Evolutionary conservation across 2,329 filamentous ascomycete species (phyloP).

Genomic region (Exophiala dermatitidis): DNA sequence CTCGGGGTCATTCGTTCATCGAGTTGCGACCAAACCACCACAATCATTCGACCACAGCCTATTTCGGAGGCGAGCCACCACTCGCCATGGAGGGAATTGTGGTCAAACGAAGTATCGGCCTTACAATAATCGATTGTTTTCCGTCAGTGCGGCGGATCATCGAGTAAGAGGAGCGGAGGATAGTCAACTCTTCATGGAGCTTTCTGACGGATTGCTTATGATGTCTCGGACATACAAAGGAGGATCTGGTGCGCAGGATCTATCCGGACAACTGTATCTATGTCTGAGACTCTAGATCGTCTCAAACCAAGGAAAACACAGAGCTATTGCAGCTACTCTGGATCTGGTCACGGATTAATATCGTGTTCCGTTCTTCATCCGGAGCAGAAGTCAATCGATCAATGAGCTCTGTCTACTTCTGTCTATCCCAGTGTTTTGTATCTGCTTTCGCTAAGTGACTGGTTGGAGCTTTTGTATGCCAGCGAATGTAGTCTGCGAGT

Average conservation of each 20-base stretch:
- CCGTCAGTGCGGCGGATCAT: constrained; percentile 4
- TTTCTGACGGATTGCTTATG: constrained; percentile 25
- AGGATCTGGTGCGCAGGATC: constrained; percentile 8
- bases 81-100: constrained; percentile 13
- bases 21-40: constrained; percentile 6
- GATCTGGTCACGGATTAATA: background rate
- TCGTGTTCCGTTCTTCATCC: constrained; percentile 1
- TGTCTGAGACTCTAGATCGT: constrained; percentile 14
- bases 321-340: constrained; percentile 10
- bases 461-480: background rate
- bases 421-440: background rate
- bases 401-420: constrained; percentile 7
- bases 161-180: constrained; percentile 26
- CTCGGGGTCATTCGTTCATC: background rate
- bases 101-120: constrained; percentile 21
- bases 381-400: constrained; percentile 8
- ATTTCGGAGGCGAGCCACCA: constrained; percentile 15
- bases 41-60: constrained; percentile 9
- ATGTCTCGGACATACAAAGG: constrained; percentile 18
- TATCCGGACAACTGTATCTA: constrained; percentile 7
- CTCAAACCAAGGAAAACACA: constrained; percentile 16
- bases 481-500: background rate
- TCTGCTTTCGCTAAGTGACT: background rate
- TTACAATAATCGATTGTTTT: constrained; percentile 11
- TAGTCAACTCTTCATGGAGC: constrained; percentile 25